phyloP scores from a whole-genome alignment of 176 grass and related monocot species.

The Urochloa ruziziensis region DNA sequence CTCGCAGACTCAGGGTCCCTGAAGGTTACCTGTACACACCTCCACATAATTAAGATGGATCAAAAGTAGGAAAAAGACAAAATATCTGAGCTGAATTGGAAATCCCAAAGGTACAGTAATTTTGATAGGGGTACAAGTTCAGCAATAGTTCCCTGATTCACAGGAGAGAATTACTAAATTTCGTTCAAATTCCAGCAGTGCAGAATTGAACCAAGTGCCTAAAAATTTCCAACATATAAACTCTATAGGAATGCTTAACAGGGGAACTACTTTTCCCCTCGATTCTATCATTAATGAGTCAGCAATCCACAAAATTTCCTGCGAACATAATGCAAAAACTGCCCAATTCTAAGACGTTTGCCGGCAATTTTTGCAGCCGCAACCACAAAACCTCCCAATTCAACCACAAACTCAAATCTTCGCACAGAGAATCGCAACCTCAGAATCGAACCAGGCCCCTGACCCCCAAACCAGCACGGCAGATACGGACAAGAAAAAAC shows the following conservation, averaged over 20 bases:
- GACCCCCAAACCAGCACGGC: background rate
- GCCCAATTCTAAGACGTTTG: background rate
- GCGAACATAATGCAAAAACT: background rate
- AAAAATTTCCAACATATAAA: background rate
- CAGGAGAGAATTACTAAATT: background rate
- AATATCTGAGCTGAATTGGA: background rate
- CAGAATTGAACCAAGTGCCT: background rate
- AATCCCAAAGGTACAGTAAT: background rate
- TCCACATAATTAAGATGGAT: conserved; percentile 1
- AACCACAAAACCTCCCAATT: conserved; percentile 30
- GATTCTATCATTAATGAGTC: background rate
- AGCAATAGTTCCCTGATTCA: background rate
- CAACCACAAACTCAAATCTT: background rate
- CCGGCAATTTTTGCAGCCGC: background rate
- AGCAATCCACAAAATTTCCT: background rate
- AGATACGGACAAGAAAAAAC: background rate
- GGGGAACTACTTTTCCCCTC: background rate
- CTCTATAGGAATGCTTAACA: background rate
- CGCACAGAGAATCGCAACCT: background rate
- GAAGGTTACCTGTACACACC: conserved; percentile 58
- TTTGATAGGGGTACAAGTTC: no score
- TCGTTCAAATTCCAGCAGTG: background rate
- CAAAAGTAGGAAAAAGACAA: background rate
- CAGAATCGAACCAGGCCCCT: background rate
- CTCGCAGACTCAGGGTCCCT: conserved; percentile 58